Evolutionary conservation across 2,329 filamentous ascomycete species (phyloP).

Genomic region (Verticillium nubilum): DNA sequence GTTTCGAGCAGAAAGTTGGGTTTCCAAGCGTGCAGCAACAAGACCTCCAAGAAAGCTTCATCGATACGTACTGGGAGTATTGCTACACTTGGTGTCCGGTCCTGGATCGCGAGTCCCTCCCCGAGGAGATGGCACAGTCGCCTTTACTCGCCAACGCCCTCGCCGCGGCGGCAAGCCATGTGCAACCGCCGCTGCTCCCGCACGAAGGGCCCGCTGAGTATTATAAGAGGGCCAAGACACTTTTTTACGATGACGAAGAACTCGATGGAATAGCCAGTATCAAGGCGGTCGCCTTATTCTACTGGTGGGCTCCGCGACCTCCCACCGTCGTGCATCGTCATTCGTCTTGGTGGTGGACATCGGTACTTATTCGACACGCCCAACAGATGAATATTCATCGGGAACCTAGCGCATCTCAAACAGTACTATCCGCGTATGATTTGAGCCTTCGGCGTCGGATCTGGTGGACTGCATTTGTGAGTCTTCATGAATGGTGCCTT

Average conservation of each 20-base stretch:
- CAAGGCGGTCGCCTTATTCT: constrained; percentile 32
- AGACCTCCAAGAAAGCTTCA: constrained; percentile 31
- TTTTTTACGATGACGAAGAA: constrained; percentile 35
- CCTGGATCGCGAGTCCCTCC: constrained; percentile 24
- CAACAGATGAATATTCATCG: constrained; percentile 38
- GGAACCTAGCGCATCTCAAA: constrained; percentile 21
- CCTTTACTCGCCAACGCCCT: constrained; percentile 30
- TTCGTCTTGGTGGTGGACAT: constrained; percentile 40
- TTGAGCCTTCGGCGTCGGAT: constrained; percentile 28
- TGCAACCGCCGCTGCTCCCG: constrained; percentile 33
- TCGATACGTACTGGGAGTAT: constrained; percentile 35
- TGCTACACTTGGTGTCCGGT: constrained; percentile 37
- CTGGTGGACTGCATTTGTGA: constrained; percentile 34
- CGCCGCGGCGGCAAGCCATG: constrained; percentile 31
- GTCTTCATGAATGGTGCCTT: not conserved
- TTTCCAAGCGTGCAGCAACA: constrained; percentile 14
- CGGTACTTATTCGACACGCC: constrained; percentile 33
- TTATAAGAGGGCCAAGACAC: constrained; percentile 30
- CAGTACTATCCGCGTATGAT: constrained; percentile 11
- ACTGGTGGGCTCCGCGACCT: constrained; percentile 36
- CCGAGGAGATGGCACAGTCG: constrained; percentile 23
- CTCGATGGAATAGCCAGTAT: constrained; percentile 27
- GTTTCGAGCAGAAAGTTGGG: constrained; percentile 15
- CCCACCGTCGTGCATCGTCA: constrained; percentile 31
- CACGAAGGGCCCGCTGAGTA: constrained; percentile 31